Evolutionary conservation across 225 moss, liverwort and hornwort genomes (phyloP).

Genomic region (Rhytidiadelphus loreus): DNA sequence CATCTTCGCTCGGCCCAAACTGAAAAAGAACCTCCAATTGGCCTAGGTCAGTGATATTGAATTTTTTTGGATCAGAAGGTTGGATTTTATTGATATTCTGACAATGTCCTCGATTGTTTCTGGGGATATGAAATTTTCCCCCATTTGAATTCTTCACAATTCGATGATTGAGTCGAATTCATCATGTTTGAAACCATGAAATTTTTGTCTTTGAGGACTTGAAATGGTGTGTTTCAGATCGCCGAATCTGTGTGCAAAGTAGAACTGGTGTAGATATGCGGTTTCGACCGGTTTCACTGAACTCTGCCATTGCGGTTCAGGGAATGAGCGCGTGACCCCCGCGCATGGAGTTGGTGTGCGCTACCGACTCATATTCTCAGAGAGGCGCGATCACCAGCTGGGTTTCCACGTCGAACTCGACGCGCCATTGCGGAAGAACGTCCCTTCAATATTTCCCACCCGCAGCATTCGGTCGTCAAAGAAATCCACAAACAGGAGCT

Average conservation of each 20-base stretch:
- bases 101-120: background rate
- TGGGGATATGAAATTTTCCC: background rate
- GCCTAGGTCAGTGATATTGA: constrained; percentile 63
- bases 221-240: background rate
- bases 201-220: background rate
- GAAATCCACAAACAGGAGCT: background rate
- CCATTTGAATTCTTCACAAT: background rate
- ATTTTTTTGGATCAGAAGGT: constrained; percentile 49
- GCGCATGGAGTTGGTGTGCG: constrained; percentile 26
- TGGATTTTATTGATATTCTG: background rate
- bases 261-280: background rate
- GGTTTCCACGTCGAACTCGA: constrained; percentile 57
- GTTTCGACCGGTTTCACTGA: background rate
- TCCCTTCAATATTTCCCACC: background rate
- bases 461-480: background rate
- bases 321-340: background rate
- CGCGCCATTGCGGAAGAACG: background rate
- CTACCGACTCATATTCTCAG: constrained; percentile 54
- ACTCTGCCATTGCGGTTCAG: background rate
- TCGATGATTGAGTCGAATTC: background rate
- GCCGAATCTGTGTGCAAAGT: background rate
- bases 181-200: background rate
- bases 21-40: constrained; percentile 61
- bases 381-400: constrained; percentile 56
- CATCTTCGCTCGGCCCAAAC: constrained; percentile 47